A percentile compares a stretch with the other conserved stretches of the same genome.
phyloP scores from a whole-genome alignment of 2,329 filamentous ascomycete species.

The Hawksworthiomyces lignivorus region DNA sequence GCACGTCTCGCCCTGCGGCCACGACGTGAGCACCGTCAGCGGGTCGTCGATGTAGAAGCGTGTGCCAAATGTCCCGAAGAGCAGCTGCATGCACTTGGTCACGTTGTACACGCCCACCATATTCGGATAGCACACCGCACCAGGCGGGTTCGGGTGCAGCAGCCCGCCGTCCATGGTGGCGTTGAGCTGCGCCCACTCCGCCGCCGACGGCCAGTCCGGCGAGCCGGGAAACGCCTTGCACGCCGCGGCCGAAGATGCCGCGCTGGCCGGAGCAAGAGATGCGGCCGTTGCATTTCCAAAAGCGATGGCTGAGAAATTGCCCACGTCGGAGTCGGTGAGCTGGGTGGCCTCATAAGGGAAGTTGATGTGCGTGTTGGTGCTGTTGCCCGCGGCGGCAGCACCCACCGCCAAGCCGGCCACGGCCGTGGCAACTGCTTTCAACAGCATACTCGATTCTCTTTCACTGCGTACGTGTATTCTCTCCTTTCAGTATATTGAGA shows the following conservation, averaged over 20 bases:
- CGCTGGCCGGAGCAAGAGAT: neutral
- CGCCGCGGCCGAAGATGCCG: neutral
- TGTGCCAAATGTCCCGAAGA: slow-evolving; percentile 18
- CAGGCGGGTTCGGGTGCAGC: slow-evolving; percentile 26
- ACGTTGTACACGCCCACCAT: slow-evolving; percentile 20
- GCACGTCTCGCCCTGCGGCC: slow-evolving; percentile 30
- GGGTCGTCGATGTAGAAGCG: slow-evolving; percentile 25
- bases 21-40: slow-evolving; percentile 24
- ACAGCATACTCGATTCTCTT: no score
- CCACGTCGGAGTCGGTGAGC: slow-evolving; percentile 23
- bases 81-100: slow-evolving; percentile 22
- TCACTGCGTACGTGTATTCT: no score
- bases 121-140: slow-evolving; percentile 26
- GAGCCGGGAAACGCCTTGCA: slow-evolving; percentile 26
- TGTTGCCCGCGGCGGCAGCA: no score
- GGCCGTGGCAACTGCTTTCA: no score
- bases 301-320: slow-evolving; percentile 23
- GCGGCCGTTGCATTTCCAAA: slow-evolving; percentile 20
- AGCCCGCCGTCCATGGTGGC: slow-evolving; percentile 24
- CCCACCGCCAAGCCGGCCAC: no score
- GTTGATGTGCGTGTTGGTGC: neutral
- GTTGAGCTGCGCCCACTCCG: slow-evolving; percentile 23
- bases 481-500: no score
- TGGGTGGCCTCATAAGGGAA: slow-evolving; percentile 15
- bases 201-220: slow-evolving; percentile 21